Evolutionary conservation across 805 yeast genomes (phyloP), one percentile per base, ranked within the genome.

Genomic region (Candida easanensis): DNA sequence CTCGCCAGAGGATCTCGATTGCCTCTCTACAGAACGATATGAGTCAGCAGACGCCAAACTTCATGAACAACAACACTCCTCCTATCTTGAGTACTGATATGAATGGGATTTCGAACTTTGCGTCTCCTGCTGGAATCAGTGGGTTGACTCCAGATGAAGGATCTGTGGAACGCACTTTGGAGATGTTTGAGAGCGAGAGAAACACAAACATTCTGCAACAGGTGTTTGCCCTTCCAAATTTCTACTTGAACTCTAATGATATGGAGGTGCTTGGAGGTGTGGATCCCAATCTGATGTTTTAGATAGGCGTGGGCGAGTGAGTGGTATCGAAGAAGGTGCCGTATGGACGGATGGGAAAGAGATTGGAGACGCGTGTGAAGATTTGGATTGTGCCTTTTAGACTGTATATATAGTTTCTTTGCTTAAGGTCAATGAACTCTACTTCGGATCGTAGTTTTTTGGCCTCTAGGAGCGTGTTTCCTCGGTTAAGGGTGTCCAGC

Each of bases 141-240:
- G 37, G 37, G 5, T 14, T 34, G n/a, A 34, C 37, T 6, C 37
- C 37, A 4, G 37, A 34, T 16, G 37, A 34, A 6, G 11, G 11
- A 5, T 30, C 33, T 6, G 19, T 30, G 7, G 33, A 30, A 7
- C 33, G 33, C 16, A 32, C 40, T 2, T 10, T 44, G 45, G 50
- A 46, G 39, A 33, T 42, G 33, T 46, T 28, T 35, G 50, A 46
- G 23, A 36, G 32, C 10, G 46, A 43, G 32, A 42, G 39, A 23
- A 36, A 43, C 21, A 23, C 45, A 3, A 45, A 47, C 21, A 44
- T 49, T 32, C 22, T 49, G 10, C 53, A 49, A 21, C 53, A 50
- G 18, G 36, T 44, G 16, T 50, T 50, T 36, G 39, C 47, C 6
- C 38, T 47, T 5, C 54, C 54, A 13, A 44, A 43, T 21, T 39